A percentile compares a stretch with the other conserved stretches of the same genome.
Conservation (phyloP, 352 stramenopile genomes). For the Globisporangium radiosum region DNA sequence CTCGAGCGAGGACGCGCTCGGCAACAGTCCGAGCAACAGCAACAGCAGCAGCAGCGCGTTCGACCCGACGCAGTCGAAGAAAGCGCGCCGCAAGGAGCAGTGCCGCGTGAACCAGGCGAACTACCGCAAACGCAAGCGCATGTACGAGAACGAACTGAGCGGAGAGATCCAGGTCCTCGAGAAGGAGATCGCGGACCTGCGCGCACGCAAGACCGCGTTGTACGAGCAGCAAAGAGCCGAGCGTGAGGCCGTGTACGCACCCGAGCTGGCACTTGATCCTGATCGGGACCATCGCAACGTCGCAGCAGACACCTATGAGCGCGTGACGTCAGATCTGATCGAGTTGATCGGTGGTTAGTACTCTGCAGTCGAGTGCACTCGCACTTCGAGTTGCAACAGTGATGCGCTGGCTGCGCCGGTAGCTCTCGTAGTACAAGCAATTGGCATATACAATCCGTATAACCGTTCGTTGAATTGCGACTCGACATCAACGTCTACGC, state of each 20-base stretch:
- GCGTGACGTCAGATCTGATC: conserved; percentile 9
- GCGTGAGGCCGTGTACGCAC: neutral
- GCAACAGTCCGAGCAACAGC: neutral
- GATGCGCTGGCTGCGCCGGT: conserved; percentile 31
- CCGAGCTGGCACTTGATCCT: neutral
- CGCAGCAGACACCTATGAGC: too few species aligned
- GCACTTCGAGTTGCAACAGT: conserved; percentile 20
- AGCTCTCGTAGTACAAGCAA: conserved; percentile 35
- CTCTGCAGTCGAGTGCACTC: conserved; percentile 15
- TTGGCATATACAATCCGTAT: conserved; percentile 36
- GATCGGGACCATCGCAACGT: neutral
- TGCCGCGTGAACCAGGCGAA: conserved; percentile 59
- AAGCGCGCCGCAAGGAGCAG: conserved; percentile 42
- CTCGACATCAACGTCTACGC: conserved; percentile 26
- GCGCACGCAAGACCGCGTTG: conserved; percentile 2
- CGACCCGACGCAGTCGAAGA: conserved; percentile 19
- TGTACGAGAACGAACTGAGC: conserved; percentile 27
- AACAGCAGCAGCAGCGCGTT: neutral
- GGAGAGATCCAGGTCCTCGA: conserved; percentile 27
- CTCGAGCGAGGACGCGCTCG: neutral
- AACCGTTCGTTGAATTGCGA: conserved; percentile 21
- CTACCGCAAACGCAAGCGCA: conserved; percentile 49
- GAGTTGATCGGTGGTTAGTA: conserved; percentile 27
- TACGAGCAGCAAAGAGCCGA: neutral
- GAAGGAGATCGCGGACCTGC: conserved; percentile 30